Conservation (phyloP, 139 green algal species). For the Chlamydomonas schloesseri region DNA sequence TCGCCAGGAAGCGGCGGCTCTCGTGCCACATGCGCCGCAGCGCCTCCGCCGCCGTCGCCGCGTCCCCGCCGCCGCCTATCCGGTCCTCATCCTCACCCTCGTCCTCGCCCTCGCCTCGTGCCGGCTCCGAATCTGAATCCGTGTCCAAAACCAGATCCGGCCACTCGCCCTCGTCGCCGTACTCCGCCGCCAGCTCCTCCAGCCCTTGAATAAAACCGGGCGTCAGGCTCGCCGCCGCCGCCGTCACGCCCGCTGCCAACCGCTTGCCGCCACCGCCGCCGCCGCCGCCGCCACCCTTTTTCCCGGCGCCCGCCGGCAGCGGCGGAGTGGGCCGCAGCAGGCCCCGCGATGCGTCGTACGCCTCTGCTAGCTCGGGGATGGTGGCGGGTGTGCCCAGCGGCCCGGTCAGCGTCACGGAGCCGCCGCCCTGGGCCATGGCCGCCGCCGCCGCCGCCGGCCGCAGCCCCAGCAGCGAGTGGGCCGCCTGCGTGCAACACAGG, state of each 20-base stretch:
- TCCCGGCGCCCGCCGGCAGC: slow-evolving; percentile 15
- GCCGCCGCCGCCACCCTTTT: neutral
- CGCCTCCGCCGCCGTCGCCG: neutral
- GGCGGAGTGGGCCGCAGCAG: slow-evolving; percentile 66
- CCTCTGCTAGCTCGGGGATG: slow-evolving; percentile 57
- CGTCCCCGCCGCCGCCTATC: neutral
- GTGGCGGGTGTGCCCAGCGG: slow-evolving; percentile 40
- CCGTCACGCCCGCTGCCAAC: too few species aligned
- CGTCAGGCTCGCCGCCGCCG: too few species aligned
- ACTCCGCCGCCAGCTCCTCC: slow-evolving; percentile 10
- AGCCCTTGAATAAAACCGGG: neutral
- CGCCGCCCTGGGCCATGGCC: neutral
- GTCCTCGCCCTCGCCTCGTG: neutral
- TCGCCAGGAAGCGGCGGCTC: slow-evolving; percentile 13
- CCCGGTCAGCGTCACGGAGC: slow-evolving; percentile 27
- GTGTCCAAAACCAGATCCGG: neutral
- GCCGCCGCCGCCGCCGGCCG: slow-evolving; percentile 1
- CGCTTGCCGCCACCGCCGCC: neutral
- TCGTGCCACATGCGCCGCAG: slow-evolving; percentile 34
- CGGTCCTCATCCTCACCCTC: neutral
- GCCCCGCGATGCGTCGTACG: slow-evolving; percentile 60
- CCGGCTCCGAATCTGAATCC: neutral
- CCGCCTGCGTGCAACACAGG: slow-evolving; percentile 45
- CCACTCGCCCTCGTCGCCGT: neutral
- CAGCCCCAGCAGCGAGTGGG: slow-evolving; percentile 1